phyloP scores from a whole-genome alignment of 495 filamentous ascomycete species.

The Oleoguttula mirabilis region DNA sequence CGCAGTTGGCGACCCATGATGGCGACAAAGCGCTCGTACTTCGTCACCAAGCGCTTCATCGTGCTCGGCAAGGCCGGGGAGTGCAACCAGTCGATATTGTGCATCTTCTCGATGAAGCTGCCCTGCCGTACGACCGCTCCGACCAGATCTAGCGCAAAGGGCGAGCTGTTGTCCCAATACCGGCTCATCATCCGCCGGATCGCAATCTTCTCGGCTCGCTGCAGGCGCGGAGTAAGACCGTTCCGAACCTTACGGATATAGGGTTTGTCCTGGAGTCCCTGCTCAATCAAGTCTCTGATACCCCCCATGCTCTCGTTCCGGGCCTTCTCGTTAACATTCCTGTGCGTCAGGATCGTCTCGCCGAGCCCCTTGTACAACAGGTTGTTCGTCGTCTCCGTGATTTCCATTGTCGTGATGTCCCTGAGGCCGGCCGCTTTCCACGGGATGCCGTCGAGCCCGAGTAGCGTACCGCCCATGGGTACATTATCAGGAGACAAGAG shows the following conservation, averaged over 20 bases:
- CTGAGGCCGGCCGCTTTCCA: neutral
- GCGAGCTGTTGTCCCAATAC: conserved; percentile 65
- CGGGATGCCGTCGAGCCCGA: conserved; percentile 10
- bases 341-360: neutral
- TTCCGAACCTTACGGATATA: conserved; percentile 3
- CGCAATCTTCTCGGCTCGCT: conserved; percentile 33
- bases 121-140: conserved; percentile 73
- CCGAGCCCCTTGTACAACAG: conserved; percentile 3
- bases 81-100: conserved; percentile 64
- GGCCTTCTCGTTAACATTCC: neutral
- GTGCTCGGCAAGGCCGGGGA: conserved; percentile 51
- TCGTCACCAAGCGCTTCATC: conserved; percentile 52
- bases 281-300: conserved; percentile 11
- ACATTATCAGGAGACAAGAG: conserved; percentile 30
- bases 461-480: conserved; percentile 56
- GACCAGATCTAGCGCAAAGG: conserved; percentile 62
- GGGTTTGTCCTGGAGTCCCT: neutral
- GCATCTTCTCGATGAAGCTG: conserved; percentile 73
- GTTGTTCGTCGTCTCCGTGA: conserved; percentile 3
- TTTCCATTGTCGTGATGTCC: neutral
- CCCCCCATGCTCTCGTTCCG: conserved; percentile 2
- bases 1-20: no score
- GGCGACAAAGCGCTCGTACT: conserved; percentile 56
- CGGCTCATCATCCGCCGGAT: conserved; percentile 64
- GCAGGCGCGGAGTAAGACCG: neutral